Evolutionary conservation across 1,139 yeast genomes (phyloP), one percentile per base, ranked within the genome.

Genomic region (Scheffersomyces parashehatae): DNA sequence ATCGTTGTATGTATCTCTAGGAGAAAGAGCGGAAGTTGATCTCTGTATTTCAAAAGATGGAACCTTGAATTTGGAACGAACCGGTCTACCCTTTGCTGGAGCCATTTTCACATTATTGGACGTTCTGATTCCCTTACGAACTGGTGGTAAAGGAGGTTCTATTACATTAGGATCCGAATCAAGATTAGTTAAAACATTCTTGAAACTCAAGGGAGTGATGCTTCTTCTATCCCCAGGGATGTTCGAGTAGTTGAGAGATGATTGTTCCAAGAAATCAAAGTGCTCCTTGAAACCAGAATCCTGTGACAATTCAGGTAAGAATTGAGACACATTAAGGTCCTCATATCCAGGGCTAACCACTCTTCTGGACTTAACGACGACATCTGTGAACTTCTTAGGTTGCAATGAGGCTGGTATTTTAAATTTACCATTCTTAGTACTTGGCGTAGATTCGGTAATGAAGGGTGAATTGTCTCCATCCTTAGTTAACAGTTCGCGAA

Each of bases 281-380:
- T 69, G 72, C 42, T 59, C 60, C 34, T 65, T 76, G 50, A 75
- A 70, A 1, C 77, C 79, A n/a, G 79, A 74, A 49, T 73, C 79
- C 38, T 70, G 70, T 0, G 79, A 72, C 36, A 75, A 48, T 47
- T 75, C 79, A 3, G 80, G 79, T 45, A 75, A 64, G 45, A 70
- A 73, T 8, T 65, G 71, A 2, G 75, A 63, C 1, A 69, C 68
- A 32, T 72, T 59, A 31, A 70, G 56, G 41, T 71, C 75, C 34
- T 70, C 73, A 48, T 53, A 62, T 5, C 62, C 67, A 16, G 75
- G 70, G 51, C 69, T 70, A 9, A 73, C 73, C 2, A 74, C 63
- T 49, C 73, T 64, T 48, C 77, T 62, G 5, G 77, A 70, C 54
- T 65, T 62, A 2, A 74, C 73, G 54, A 70, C 70, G n/a, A 72